Evolutionary conservation across 23 red algal genomes (phyloP).

Genomic region (Gracilaria gracilis): DNA sequence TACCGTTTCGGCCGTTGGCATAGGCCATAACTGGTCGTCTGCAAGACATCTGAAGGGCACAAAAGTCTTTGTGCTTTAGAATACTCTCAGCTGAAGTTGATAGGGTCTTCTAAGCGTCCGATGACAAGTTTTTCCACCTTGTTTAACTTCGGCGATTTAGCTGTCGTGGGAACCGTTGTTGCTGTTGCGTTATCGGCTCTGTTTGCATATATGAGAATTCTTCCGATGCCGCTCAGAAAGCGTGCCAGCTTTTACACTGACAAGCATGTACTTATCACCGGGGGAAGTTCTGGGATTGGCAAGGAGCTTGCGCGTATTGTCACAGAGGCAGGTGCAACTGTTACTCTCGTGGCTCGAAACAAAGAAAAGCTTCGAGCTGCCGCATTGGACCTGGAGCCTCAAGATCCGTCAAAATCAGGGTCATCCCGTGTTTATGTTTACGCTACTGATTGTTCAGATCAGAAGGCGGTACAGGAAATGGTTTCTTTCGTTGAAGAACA

Average conservation of each 20-base stretch:
- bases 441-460: constrained; percentile 62
- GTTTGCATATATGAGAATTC: constrained; percentile 60
- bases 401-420: constrained; percentile 5
- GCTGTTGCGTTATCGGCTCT: not conserved
- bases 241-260: constrained; percentile 55
- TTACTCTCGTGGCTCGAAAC: constrained; percentile 88
- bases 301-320: constrained; percentile 63
- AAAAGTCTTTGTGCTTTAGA: not conserved
- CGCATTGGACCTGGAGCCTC: constrained; percentile 43
- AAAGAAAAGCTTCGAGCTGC: constrained; percentile 60
- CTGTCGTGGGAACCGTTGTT: not conserved
- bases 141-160: not conserved
- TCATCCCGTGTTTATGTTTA: constrained; percentile 43
- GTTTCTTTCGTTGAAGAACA: constrained; percentile 52
- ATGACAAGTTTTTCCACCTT: not conserved
- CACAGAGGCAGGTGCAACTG: constrained; percentile 56
- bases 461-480: constrained; percentile 44
- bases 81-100: not conserved
- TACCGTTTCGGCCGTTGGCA: not conserved
- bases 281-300: constrained; percentile 81
- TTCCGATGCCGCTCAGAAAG: not conserved
- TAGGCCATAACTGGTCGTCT: no score
- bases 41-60: not conserved
- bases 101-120: not conserved
- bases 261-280: constrained; percentile 76